A percentile compares a stretch with the other conserved stretches of the same genome.
Evolutionary conservation across 495 filamentous ascomycete genomes (phyloP).

Genomic region (Penicillium egyptiacum): DNA sequence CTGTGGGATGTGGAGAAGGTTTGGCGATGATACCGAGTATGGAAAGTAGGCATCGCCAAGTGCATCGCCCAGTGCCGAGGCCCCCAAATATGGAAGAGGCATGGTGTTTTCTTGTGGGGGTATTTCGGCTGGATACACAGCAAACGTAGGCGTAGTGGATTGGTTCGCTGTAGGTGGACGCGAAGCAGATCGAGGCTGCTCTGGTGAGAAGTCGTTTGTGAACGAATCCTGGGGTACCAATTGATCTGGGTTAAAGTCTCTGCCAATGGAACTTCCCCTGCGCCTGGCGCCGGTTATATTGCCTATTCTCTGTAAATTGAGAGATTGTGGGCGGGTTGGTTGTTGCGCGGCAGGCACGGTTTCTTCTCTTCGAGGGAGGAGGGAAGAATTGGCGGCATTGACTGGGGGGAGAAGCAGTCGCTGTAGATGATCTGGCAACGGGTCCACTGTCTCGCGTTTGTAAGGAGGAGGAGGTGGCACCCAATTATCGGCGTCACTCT

Average conservation of each 20-base stretch:
- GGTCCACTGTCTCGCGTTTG: slow-evolving; percentile 63
- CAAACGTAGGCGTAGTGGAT: slow-evolving; percentile 15
- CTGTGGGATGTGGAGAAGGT: slow-evolving; percentile 33
- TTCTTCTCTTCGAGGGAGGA: slow-evolving; percentile 23
- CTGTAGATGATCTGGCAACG: slow-evolving; percentile 55
- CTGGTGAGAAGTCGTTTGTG: slow-evolving; percentile 4
- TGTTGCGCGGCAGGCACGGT: slow-evolving; percentile 26
- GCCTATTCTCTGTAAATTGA: slow-evolving; percentile 33
- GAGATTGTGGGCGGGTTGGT: slow-evolving; percentile 28
- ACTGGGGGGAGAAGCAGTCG: slow-evolving; percentile 33
- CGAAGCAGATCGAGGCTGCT: not conserved
- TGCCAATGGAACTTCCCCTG: slow-evolving; percentile 19
- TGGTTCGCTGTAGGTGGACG: slow-evolving; percentile 9
- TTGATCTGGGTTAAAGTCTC: slow-evolving; percentile 18
- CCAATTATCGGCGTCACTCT: slow-evolving; percentile 91
- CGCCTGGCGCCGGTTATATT: slow-evolving; percentile 30
- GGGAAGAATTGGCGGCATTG: slow-evolving; percentile 8
- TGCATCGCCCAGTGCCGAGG: slow-evolving; percentile 28
- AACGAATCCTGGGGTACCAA: slow-evolving; percentile 4
- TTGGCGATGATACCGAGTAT: slow-evolving; percentile 44
- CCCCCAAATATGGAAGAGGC: slow-evolving; percentile 22
- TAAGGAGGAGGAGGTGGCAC: slow-evolving; percentile 92
- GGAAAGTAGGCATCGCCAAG: slow-evolving; percentile 32
- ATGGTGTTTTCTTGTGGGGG: slow-evolving; percentile 14
- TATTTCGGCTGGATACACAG: slow-evolving; percentile 22